phyloP scores from a whole-genome alignment of 345 rosid species.

The Microcos paniculata region DNA sequence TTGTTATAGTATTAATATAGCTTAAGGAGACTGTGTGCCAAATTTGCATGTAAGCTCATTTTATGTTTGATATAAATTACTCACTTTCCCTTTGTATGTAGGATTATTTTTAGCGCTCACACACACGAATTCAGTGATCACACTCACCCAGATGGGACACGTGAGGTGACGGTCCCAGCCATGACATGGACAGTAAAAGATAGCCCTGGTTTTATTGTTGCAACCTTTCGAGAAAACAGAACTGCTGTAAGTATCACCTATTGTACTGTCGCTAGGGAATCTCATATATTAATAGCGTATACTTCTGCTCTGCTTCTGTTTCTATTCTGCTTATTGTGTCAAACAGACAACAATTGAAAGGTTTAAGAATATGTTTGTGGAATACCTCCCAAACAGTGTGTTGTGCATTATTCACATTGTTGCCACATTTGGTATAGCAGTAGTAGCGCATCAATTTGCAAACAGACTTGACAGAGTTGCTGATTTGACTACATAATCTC shows the following conservation, averaged over 20 bases:
- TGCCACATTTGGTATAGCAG: neutral
- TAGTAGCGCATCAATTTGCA: neutral
- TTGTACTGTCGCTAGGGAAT: slow-evolving; percentile 56
- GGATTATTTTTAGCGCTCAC: slow-evolving; percentile 58
- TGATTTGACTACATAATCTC: neutral
- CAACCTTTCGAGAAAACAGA: slow-evolving; percentile 37
- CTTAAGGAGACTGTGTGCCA: neutral
- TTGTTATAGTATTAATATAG: neutral
- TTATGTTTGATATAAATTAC: neutral
- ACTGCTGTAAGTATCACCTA: slow-evolving; percentile 39
- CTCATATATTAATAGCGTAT: slow-evolving; percentile 38
- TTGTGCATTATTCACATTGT: slow-evolving; percentile 23
- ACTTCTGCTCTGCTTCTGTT: slow-evolving; percentile 28
- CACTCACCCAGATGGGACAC: slow-evolving; percentile 57
- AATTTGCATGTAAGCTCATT: neutral
- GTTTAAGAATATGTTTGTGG: slow-evolving; percentile 18
- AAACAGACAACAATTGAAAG: slow-evolving; percentile 20
- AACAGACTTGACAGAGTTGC: neutral
- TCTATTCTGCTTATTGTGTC: slow-evolving; percentile 18
- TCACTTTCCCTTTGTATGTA: slow-evolving; percentile 18
- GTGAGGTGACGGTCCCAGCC: slow-evolving; percentile 54
- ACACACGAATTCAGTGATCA: slow-evolving; percentile 46
- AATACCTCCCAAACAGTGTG: slow-evolving; percentile 13
- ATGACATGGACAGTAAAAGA: slow-evolving; percentile 59
- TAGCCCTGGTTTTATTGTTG: slow-evolving; percentile 57